phyloP scores from a whole-genome alignment of 371 early-diverging fungal species.

The Rhizomucor miehei region DNA sequence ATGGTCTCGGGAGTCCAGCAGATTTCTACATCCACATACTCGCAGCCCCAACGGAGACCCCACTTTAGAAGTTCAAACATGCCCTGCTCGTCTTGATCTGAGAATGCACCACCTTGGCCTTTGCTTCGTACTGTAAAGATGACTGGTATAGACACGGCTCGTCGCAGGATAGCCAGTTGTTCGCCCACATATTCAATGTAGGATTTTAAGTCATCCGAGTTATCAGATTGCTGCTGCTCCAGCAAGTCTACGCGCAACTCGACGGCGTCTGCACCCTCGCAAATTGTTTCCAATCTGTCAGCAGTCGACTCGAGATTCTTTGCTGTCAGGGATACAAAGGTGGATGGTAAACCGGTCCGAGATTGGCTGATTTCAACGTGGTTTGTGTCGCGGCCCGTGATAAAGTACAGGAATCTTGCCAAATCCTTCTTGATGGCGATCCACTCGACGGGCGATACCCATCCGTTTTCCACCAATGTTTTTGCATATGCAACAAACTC shows the following conservation, averaged over 20 bases:
- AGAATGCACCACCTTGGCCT: constrained; percentile 87
- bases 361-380: constrained; percentile 29
- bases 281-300: constrained; percentile 52
- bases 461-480: constrained; percentile 34
- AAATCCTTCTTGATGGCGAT: constrained; percentile 69
- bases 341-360: constrained; percentile 53
- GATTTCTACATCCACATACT: constrained; percentile 93
- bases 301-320: constrained; percentile 61
- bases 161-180: constrained; percentile 79
- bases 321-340: constrained; percentile 89
- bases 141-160: constrained; percentile 71
- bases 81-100: constrained; percentile 57
- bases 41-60: constrained; percentile 88
- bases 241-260: constrained; percentile 94
- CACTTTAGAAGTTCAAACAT: constrained; percentile 65
- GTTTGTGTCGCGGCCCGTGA: constrained; percentile 51
- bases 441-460: constrained; percentile 56
- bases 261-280: constrained; percentile 84
- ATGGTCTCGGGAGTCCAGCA: constrained; percentile 38
- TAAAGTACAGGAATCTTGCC: constrained; percentile 61
- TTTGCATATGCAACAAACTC: constrained; percentile 69
- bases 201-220: constrained; percentile 16
- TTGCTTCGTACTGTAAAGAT: constrained; percentile 91
- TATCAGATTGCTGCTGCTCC: constrained; percentile 12
- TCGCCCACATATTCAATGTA: constrained; percentile 68